phyloP scores from a whole-genome alignment of 805 yeast genomes.

The Teunomyces aglyptinius region DNA sequence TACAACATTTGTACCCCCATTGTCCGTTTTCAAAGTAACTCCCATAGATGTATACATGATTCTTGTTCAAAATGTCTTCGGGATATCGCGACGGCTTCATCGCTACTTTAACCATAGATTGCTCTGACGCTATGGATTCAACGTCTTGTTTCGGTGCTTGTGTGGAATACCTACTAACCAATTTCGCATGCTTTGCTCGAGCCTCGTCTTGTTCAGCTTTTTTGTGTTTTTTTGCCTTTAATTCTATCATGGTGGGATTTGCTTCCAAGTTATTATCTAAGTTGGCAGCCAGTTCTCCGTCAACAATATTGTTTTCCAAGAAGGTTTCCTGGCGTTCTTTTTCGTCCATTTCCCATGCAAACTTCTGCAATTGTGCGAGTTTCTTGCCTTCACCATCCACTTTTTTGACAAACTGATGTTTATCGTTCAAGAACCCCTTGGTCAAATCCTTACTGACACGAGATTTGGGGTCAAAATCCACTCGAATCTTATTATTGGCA shows the following conservation, averaged over 20 bases:
- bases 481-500: constrained; percentile 20
- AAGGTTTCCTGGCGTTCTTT: constrained; percentile 12
- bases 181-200: constrained; percentile 11
- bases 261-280: constrained; percentile 34
- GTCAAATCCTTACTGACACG: constrained; percentile 32
- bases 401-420: constrained; percentile 51
- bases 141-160: neutral
- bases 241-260: constrained; percentile 36
- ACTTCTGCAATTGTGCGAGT: constrained; percentile 26
- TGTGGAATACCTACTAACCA: constrained; percentile 19
- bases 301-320: constrained; percentile 1
- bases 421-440: constrained; percentile 35
- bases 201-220: constrained; percentile 15
- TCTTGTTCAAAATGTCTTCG: constrained; percentile 37
- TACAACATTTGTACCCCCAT: constrained; percentile 48
- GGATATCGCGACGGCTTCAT: constrained; percentile 22
- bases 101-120: constrained; percentile 6
- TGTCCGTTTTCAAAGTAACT: constrained; percentile 39
- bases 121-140: neutral
- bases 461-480: constrained; percentile 55
- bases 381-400: constrained; percentile 40
- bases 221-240: constrained; percentile 21
- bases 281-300: constrained; percentile 16
- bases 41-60: constrained; percentile 44
- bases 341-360: constrained; percentile 33